Base-by-base conservation (phyloP, 192 early-diverging fungal genomes). In the Mortierella alpina region DNA sequence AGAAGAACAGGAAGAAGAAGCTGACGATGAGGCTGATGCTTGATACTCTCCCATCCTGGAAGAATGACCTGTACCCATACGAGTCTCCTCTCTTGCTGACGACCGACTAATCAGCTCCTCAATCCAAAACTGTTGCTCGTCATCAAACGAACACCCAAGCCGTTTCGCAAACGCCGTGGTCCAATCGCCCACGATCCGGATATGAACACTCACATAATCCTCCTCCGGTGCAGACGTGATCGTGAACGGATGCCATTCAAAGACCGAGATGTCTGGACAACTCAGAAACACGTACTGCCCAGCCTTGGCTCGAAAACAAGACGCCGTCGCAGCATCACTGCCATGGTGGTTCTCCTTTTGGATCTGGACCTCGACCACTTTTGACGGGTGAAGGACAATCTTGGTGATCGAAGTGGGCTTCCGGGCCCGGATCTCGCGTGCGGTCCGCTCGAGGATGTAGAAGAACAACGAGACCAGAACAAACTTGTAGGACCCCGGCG, bases 401-500 rank as follows among this genome's bases (percentile, higher is more conserved):
- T 95, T 94, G 70, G 90, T 88, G 73, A 95, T 90, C 48, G 89
- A 75, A 31, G 93, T 94, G 51, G 89, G 85, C 62, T 80, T 66
- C 42, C 90, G 86, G 2, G 91, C 93, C 6, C 92, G 86, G 60
- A 91, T 76, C 83, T 96, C 94, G 18, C 95, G 88, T 14, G 89
- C 70, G 40, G 92, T 75, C 10, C 95, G 89, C 81, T 96, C 94
- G 40, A 88, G 69, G 59, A 94, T 81, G 66, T 95, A 95, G 20
- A 90, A 51, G 9, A 93, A 83, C 0, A 88, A 90, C 45, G 90
- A 89, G 14, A 76, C 84, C 14, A 95, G 75, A 86, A 91, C 91
- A 84, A 89, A 96, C 81, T 94, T 96, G 93, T 93, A 96, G 66
- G 93, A 94, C 0, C 87, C 86, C 10, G 91, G 91, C 23, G 92